Conservation (phyloP, 306 rosid genomes). For the Cicer judaicum region DNA sequence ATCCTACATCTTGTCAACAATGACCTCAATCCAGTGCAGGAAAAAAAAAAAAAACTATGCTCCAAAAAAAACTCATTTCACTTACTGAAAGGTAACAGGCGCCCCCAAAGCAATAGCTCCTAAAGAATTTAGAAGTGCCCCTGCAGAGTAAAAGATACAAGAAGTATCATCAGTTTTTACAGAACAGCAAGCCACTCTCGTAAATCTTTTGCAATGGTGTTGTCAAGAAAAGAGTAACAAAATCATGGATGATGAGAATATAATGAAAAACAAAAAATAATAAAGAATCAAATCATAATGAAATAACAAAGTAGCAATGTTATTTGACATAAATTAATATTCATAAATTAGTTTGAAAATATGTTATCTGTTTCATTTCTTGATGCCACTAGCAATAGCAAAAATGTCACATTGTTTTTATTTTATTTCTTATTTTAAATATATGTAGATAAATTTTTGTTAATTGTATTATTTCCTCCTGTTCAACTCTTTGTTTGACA, state of each 20-base stretch:
- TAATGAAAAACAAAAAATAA: not conserved
- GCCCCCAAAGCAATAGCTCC: conserved; percentile 93
- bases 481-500: too few relatives aligned
- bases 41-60: conserved; percentile 30
- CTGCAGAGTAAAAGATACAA: conserved; percentile 53
- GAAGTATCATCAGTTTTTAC: not conserved
- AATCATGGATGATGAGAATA: conserved; percentile 8
- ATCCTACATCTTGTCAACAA: conserved; percentile 48
- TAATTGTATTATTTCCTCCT: too few relatives aligned
- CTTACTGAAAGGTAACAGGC: conserved; percentile 81
- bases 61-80: conserved; percentile 47
- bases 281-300: conserved; percentile 11
- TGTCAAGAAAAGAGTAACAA: not conserved
- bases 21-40: conserved; percentile 25
- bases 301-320: not conserved
- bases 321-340: not conserved
- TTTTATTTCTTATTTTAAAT: too few relatives aligned
- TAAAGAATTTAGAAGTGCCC: conserved; percentile 70
- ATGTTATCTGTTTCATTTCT: not conserved
- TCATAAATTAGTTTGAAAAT: conserved; percentile 3
- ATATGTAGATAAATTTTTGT: too few relatives aligned
- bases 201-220: not conserved
- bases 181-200: not conserved
- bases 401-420: not conserved
- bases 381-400: not conserved